Percentiles rank a stretch among this genome's conserved stretches.
phyloP scores from a whole-genome alignment of 1,139 yeast genomes.

The Taphrina wiesneri region DNA sequence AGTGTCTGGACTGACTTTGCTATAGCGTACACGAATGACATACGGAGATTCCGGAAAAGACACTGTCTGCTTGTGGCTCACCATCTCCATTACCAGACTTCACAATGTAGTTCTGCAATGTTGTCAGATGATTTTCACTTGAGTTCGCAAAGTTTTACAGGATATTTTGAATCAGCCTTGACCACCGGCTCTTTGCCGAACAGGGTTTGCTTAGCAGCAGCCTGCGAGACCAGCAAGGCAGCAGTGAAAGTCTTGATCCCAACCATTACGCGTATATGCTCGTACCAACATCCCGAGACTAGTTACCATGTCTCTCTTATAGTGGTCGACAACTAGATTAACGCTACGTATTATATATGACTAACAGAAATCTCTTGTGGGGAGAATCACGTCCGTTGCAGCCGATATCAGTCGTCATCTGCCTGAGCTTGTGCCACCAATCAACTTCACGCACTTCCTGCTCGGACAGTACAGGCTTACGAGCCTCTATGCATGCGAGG shows the following conservation, averaged over 20 bases:
- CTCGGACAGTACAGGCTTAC: background rate
- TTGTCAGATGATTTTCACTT: background rate
- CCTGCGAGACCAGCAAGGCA: background rate
- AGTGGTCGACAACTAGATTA: background rate
- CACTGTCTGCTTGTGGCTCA: constrained; percentile 36
- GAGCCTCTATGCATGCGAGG: too few relatives aligned
- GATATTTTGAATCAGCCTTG: constrained; percentile 4
- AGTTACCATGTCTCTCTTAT: background rate
- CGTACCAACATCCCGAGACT: background rate
- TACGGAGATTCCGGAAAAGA: constrained; percentile 54
- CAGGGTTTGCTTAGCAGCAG: constrained; percentile 3
- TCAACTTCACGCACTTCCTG: background rate
- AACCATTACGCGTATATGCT: background rate
- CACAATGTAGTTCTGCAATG: background rate
- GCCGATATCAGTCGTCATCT: background rate
- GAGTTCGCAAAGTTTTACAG: background rate
- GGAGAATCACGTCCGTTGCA: background rate
- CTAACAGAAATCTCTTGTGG: constrained; percentile 8
- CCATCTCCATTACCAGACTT: constrained; percentile 29
- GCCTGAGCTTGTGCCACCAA: background rate
- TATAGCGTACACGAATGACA: background rate
- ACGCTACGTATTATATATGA: constrained; percentile 14
- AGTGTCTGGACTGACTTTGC: background rate
- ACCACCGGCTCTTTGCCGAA: background rate
- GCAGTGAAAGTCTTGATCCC: background rate